Conservation (phyloP, 2,329 filamentous ascomycete genomes). For the Pseudogymnoascus sp. region DNA sequence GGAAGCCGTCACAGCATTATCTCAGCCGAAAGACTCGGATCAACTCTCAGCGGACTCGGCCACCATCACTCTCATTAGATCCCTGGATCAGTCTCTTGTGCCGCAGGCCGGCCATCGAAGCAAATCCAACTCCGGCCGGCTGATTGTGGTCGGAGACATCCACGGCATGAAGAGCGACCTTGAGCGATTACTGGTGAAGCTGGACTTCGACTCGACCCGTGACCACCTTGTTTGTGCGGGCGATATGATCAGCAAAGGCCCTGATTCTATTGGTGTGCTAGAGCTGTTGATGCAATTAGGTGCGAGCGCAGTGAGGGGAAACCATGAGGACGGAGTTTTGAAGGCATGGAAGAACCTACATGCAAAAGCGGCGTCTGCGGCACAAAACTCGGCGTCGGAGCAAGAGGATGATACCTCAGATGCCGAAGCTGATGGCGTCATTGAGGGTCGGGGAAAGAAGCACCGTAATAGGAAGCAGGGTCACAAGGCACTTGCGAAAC, state of each 20-base stretch:
- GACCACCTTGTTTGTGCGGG: slow-evolving; percentile 75
- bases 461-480: slow-evolving; percentile 14
- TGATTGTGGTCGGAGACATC: slow-evolving; percentile 85
- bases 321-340: slow-evolving; percentile 86
- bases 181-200: slow-evolving; percentile 57
- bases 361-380: slow-evolving; percentile 19
- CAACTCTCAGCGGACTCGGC: neutral
- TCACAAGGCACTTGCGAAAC: slow-evolving; percentile 23
- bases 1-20: neutral
- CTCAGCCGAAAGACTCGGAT: neutral
- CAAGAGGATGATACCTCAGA: slow-evolving; percentile 17
- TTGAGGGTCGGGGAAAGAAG: neutral
- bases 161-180: slow-evolving; percentile 75
- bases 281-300: slow-evolving; percentile 64
- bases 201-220: slow-evolving; percentile 51
- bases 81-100: neutral
- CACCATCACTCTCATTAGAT: neutral
- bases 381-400: slow-evolving; percentile 17
- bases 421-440: neutral
- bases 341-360: slow-evolving; percentile 46
- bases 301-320: slow-evolving; percentile 80
- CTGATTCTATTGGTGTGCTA: slow-evolving; percentile 72
- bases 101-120: neutral
- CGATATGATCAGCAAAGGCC: slow-evolving; percentile 80
- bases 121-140: slow-evolving; percentile 32